Conservation (phyloP, 2,329 filamentous ascomycete genomes). For the Talaromyces marneffei region DNA sequence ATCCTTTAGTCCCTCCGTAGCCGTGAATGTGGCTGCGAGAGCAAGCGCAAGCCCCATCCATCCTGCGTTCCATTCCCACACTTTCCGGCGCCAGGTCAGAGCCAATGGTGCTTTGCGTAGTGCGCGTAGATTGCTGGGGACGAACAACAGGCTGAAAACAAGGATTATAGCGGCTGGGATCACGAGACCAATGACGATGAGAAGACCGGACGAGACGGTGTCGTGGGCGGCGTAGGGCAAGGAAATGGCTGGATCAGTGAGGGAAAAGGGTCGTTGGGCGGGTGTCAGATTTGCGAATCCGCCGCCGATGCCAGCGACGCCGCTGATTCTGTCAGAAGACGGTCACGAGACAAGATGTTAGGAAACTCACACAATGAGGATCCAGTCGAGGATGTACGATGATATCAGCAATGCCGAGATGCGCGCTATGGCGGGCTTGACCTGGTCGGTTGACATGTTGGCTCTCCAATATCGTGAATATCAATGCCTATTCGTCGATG, state of each 20-base stretch:
- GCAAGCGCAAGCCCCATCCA: slow-evolving; percentile 76
- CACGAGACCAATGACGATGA: slow-evolving; percentile 58
- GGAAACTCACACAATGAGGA: slow-evolving; percentile 51
- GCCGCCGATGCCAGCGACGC: slow-evolving; percentile 54
- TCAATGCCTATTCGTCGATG: neutral
- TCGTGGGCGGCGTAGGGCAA: slow-evolving; percentile 69
- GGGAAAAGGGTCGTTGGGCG: slow-evolving; percentile 64
- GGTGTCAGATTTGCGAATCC: slow-evolving; percentile 56
- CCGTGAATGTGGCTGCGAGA: slow-evolving; percentile 66
- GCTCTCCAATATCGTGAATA: neutral
- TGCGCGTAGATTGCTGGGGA: slow-evolving; percentile 63
- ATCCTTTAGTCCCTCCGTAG: slow-evolving; percentile 81
- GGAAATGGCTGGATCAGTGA: slow-evolving; percentile 70
- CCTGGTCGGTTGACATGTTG: neutral
- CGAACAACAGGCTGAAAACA: slow-evolving; percentile 60
- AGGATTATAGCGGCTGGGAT: slow-evolving; percentile 64
- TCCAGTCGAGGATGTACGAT: slow-evolving; percentile 71
- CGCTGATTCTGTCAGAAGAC: slow-evolving; percentile 31
- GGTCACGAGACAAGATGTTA: slow-evolving; percentile 17
- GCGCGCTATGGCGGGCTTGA: slow-evolving; percentile 1
- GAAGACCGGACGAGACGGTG: slow-evolving; percentile 61
- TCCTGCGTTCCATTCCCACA: slow-evolving; percentile 86
- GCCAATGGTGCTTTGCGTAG: slow-evolving; percentile 56
- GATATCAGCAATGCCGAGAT: slow-evolving; percentile 50
- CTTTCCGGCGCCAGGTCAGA: slow-evolving; percentile 69